Evolutionary conservation across 2,329 filamentous ascomycete genomes (phyloP), one percentile per base, ranked within the genome.

Genomic region (Lecanosticta acicola): DNA sequence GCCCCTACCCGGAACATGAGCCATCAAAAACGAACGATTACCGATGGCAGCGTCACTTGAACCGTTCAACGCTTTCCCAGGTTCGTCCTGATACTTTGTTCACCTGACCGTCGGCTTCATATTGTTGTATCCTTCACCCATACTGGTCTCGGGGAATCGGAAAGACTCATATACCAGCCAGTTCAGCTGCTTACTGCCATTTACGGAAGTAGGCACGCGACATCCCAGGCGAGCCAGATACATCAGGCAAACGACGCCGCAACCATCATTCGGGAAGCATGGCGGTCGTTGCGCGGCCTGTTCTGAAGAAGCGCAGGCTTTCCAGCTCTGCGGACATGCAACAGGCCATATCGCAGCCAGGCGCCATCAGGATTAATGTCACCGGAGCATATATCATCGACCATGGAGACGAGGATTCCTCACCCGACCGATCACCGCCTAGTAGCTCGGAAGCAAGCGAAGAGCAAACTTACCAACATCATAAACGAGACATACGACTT

Each of bases 311-410:
- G 35, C 43, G 54, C 16, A 46, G 54, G 16, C 43, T 67, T 33
- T 66, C 65, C n/a, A 66, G 58, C 52, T 65, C 64, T 20, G 56
- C 57, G 17, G 70, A 71, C 45, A 72, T 76, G 53, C 65, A 73
- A 43, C 68, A 71, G 33, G 73, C 77, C 35, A 81, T 82, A 51
- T 68, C 71, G 49, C 77, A 79, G 48, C 79, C 80, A 2, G 79
- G 79, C 18, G 71, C 85, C 11, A 89, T 96, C 61, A 85, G 87
- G 70, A 97, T 98, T 72, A 97, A 98, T 66, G 91, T 97, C 55
- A 83, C 89, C 66, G 93, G 91, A 62, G 93, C 93, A 32, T 96
- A 95, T 64, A 97, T 98, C 56, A 89, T 95, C 59, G 88, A 96
- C 63, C 84, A 91, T 51, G 84, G 87, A 32, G 68, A 71, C 10